Evolutionary conservation across 169 alveolate genomes (phyloP).

Genomic region (Cytauxzoon felis): DNA sequence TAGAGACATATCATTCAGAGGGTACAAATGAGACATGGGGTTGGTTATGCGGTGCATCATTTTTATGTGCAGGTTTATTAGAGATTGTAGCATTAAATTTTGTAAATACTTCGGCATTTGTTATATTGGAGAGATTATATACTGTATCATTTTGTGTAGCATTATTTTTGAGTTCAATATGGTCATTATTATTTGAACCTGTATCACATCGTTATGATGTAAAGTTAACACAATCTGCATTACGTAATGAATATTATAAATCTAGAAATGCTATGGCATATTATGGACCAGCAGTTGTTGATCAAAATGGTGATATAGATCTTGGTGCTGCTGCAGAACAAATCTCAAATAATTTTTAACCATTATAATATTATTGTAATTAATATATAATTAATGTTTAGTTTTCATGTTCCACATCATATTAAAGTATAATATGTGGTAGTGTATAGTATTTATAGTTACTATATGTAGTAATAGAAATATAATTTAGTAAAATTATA

Average conservation of each 20-base stretch:
- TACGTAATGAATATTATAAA: slow-evolving; percentile 87
- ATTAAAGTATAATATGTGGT: background rate
- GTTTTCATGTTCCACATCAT: slow-evolving; percentile 5
- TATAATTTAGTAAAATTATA: no score
- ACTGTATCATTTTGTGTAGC: slow-evolving; percentile 77
- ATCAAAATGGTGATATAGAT: slow-evolving; percentile 85
- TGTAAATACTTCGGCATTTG: slow-evolving; percentile 70
- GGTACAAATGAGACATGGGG: slow-evolving; percentile 91
- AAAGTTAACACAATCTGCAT: slow-evolving; percentile 85
- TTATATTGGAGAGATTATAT: slow-evolving; percentile 73
- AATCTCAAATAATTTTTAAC: no score
- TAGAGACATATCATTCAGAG: slow-evolving; percentile 87
- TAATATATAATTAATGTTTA: no score
- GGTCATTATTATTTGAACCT: slow-evolving; percentile 87
- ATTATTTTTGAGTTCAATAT: slow-evolving; percentile 68
- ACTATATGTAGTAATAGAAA: background rate
- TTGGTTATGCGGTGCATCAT: slow-evolving; percentile 82
- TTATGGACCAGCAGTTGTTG: slow-evolving; percentile 89
- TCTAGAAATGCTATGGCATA: slow-evolving; percentile 90
- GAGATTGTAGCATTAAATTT: slow-evolving; percentile 74
- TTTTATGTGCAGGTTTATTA: slow-evolving; percentile 71
- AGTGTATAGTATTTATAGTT: background rate
- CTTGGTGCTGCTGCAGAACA: slow-evolving; percentile 73
- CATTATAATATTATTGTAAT: background rate
- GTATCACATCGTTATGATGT: slow-evolving; percentile 83